Conservation (phyloP, 2,329 filamentous ascomycete species). For the Dendryphion nanum region DNA sequence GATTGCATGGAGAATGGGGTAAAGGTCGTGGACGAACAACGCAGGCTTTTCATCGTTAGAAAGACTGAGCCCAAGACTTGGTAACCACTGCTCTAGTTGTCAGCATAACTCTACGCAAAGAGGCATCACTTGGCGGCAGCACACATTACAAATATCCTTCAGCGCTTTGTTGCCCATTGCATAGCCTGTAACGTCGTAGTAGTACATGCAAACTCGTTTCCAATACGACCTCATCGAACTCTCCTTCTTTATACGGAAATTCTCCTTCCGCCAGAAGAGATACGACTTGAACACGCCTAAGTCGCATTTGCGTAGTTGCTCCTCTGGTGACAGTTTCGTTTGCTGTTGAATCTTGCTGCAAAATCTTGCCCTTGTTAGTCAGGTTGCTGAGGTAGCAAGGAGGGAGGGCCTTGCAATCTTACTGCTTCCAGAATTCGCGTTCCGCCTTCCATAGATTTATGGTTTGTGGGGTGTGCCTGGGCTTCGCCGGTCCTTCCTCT, state of each 20-base stretch:
- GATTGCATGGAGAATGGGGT: slow-evolving; percentile 17
- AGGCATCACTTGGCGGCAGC: not conserved
- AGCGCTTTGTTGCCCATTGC: slow-evolving; percentile 4
- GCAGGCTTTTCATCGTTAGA: slow-evolving; percentile 19
- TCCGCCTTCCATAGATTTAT: slow-evolving; percentile 15
- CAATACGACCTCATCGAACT: slow-evolving; percentile 4
- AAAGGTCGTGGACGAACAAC: slow-evolving; percentile 21
- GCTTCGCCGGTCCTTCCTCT: slow-evolving; percentile 15
- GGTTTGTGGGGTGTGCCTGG: slow-evolving; percentile 13
- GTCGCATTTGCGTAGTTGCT: slow-evolving; percentile 3
- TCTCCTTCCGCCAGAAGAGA: slow-evolving; percentile 2
- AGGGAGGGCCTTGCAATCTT: slow-evolving; percentile 1
- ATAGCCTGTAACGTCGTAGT: slow-evolving; percentile 1
- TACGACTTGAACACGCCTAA: slow-evolving; percentile 4
- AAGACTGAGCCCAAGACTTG: slow-evolving; percentile 13
- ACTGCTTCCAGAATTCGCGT: slow-evolving; percentile 13
- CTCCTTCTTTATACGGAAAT: slow-evolving; percentile 4
- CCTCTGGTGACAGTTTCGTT: slow-evolving; percentile 3
- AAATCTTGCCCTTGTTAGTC: slow-evolving; percentile 1
- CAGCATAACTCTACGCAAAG: slow-evolving; percentile 4
- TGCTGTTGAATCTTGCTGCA: slow-evolving; percentile 4
- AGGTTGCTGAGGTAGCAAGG: slow-evolving; percentile 1
- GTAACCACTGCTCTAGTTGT: slow-evolving; percentile 16
- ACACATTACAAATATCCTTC: slow-evolving; percentile 11
- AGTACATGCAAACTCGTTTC: slow-evolving; percentile 6